Conservation (phyloP, 1,284 basidiomycete genomes). For the Ganoderma boninense region DNA sequence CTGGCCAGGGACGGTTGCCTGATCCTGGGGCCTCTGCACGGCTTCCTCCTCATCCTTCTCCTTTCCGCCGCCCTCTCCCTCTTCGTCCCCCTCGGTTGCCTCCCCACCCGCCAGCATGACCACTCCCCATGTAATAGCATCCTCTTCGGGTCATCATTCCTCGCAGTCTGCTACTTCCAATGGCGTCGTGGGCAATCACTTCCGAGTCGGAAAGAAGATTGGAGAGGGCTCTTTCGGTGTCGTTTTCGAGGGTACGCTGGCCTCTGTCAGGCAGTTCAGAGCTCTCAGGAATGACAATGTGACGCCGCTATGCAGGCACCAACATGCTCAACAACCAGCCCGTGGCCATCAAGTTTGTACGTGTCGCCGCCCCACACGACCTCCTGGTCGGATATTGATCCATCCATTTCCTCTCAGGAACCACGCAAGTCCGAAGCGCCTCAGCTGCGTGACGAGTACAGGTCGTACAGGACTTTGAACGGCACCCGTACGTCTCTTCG, state of each 20-base stretch:
- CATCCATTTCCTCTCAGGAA: constrained; percentile 67
- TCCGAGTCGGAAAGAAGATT: constrained; percentile 87
- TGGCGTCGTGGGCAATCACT: constrained; percentile 79
- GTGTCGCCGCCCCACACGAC: constrained; percentile 41
- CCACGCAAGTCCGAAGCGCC: constrained; percentile 98
- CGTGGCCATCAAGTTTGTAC: constrained; percentile 97
- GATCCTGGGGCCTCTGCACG: constrained; percentile 31
- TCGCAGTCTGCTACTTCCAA: constrained; percentile 67
- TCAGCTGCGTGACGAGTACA: constrained; percentile 96
- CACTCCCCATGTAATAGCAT: constrained; percentile 80
- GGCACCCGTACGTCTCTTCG: constrained; percentile 81
- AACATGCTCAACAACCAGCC: constrained; percentile 91
- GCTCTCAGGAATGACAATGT: not conserved
- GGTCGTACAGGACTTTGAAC: constrained; percentile 95
- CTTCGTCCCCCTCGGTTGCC: constrained; percentile 32
- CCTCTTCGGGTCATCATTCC: constrained; percentile 70
- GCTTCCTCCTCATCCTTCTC: constrained; percentile 42
- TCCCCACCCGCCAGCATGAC: constrained; percentile 56
- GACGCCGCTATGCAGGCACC: constrained; percentile 62
- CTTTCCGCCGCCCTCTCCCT: constrained; percentile 39
- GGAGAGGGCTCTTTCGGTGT: constrained; percentile 89
- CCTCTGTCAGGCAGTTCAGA: no score
- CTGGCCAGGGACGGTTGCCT: constrained; percentile 29
- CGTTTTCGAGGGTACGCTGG: constrained; percentile 75
- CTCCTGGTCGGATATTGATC: constrained; percentile 12